Percentiles rank a stretch among this genome's conserved stretches.
Conservation (phyloP, 345 rosid genomes). For the Sonneratia alba region DNA sequence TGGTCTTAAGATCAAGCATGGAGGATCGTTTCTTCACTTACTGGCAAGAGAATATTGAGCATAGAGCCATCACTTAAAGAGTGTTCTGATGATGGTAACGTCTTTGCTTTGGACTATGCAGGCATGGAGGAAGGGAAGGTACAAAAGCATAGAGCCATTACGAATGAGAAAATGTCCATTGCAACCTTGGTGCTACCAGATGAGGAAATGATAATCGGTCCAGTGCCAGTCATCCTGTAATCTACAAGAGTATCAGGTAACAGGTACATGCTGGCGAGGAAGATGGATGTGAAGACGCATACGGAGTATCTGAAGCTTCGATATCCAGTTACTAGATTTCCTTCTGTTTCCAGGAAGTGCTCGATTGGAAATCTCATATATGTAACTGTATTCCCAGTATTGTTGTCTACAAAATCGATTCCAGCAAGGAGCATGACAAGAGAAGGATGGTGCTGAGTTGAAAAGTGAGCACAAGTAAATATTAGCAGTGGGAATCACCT, state of each 20-base stretch:
- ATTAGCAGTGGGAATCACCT: neutral
- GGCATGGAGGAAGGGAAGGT: constrained; percentile 19
- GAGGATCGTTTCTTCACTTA: neutral
- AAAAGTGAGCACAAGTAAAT: neutral
- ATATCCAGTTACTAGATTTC: neutral
- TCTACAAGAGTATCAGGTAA: constrained; percentile 9
- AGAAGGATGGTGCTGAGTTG: neutral
- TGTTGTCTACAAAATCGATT: neutral
- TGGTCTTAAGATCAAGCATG: constrained; percentile 22
- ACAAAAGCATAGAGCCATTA: constrained; percentile 25
- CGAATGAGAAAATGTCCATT: constrained; percentile 11
- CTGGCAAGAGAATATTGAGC: neutral
- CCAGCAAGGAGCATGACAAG: no score
- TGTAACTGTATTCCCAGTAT: neutral
- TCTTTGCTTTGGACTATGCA: neutral
- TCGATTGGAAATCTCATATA: neutral
- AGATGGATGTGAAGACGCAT: constrained; percentile 12
- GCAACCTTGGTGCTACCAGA: constrained; percentile 16
- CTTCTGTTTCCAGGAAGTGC: neutral
- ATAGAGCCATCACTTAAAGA: neutral
- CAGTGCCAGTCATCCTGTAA: neutral
- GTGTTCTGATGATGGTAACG: neutral
- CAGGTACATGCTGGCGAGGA: constrained; percentile 1
- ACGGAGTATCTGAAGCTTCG: constrained; percentile 2
- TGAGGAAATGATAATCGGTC: constrained; percentile 11